Evolutionary conservation across 1,284 basidiomycete genomes (phyloP).

Genomic region (Tylopilus orsonianus): DNA sequence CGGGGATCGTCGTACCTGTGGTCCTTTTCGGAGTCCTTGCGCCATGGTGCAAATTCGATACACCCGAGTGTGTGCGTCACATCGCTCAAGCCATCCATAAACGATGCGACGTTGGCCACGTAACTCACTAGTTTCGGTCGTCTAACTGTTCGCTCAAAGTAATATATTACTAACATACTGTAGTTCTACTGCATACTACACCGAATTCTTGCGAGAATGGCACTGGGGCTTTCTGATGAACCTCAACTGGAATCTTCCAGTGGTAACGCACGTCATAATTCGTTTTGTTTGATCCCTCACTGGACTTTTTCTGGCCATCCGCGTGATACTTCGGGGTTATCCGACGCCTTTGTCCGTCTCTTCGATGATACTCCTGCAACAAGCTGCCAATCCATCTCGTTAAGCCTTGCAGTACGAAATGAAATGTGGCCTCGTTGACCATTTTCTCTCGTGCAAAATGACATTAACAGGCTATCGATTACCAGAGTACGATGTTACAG

Average conservation of each 20-base stretch:
- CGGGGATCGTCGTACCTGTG: background rate
- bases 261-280: constrained; percentile 11
- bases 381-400: constrained; percentile 18
- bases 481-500: constrained; percentile 22
- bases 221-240: constrained; percentile 36
- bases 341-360: constrained; percentile 20
- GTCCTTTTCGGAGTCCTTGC: constrained; percentile 3
- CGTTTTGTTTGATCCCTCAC: background rate
- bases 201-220: constrained; percentile 29
- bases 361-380: constrained; percentile 26
- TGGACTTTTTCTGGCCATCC: constrained; percentile 18
- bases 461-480: constrained; percentile 32
- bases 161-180: too few species aligned
- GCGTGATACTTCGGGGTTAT: constrained; percentile 8
- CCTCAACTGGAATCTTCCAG: constrained; percentile 21
- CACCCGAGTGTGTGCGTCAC: background rate
- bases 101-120: background rate
- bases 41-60: too few species aligned
- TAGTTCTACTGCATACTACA: too few species aligned
- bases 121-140: background rate
- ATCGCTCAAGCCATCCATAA: background rate
- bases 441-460: constrained; percentile 16
- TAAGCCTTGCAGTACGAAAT: constrained; percentile 10
- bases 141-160: too few species aligned
- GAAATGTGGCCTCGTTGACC: constrained; percentile 8